Evolutionary conservation across 1,139 yeast species (phyloP).

Genomic region (Suhomyces panamericanus): DNA sequence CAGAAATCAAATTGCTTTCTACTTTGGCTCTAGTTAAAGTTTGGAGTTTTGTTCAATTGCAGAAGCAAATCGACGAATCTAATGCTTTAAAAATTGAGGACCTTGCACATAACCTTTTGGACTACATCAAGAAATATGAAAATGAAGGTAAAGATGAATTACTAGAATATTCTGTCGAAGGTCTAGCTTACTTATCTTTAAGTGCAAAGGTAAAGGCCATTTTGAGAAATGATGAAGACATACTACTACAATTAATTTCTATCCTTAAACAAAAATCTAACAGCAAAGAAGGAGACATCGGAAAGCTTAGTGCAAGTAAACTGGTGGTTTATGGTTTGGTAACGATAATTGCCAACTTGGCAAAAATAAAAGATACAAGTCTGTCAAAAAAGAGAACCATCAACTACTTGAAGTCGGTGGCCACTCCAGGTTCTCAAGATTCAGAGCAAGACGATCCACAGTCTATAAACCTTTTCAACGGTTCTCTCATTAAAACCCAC

Average conservation of each 20-base stretch:
- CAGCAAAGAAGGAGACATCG: not conserved
- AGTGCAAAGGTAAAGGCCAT: conserved; percentile 31
- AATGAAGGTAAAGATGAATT: conserved; percentile 7
- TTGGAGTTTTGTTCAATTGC: conserved; percentile 42
- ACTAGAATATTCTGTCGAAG: conserved; percentile 38
- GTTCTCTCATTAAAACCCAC: conserved; percentile 27
- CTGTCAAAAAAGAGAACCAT: conserved; percentile 23
- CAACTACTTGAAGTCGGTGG: conserved; percentile 35
- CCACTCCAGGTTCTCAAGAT: conserved; percentile 30
- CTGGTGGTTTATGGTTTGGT: conserved; percentile 37
- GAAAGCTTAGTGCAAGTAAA: not conserved
- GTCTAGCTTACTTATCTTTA: conserved; percentile 48
- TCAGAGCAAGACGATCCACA: conserved; percentile 24
- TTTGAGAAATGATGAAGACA: conserved; percentile 34
- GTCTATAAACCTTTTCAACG: conserved; percentile 34
- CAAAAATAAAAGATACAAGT: conserved; percentile 27
- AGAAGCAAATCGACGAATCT: conserved; percentile 19
- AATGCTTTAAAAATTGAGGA: conserved; percentile 2
- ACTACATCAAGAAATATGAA: conserved; percentile 4
- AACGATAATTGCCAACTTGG: conserved; percentile 38
- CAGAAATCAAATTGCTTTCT: conserved; percentile 31
- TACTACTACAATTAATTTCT: conserved; percentile 25
- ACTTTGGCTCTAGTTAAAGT: conserved; percentile 40
- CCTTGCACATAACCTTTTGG: conserved; percentile 10
- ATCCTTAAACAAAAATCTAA: conserved; percentile 11